Conservation (phyloP, 768 basidiomycete species). For the Boletus subparvulus region DNA sequence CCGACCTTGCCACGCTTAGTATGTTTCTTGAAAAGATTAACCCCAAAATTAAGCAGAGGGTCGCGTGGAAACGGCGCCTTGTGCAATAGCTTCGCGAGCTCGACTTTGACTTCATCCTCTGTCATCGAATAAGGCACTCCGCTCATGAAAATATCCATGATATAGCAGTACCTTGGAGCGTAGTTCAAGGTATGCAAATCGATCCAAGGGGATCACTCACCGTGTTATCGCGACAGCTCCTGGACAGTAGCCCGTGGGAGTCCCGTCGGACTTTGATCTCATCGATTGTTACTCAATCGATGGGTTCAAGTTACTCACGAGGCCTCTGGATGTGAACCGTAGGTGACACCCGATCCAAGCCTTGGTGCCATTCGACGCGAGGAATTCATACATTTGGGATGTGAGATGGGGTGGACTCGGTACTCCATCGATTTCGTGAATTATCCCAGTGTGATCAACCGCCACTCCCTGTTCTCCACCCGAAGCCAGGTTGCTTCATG, state of each 20-base stretch:
- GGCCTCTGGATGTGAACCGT: too few relatives aligned
- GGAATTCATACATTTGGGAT: too few relatives aligned
- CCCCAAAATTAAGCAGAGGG: conserved; percentile 34
- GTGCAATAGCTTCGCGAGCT: conserved; percentile 36
- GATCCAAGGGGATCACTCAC: conserved; percentile 17
- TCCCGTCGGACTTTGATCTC: background rate
- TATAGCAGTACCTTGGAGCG: conserved; percentile 2
- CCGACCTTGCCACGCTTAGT: conserved; percentile 26
- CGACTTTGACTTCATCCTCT: conserved; percentile 33
- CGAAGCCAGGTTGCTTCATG: background rate
- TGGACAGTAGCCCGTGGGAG: background rate
- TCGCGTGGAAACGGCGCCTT: conserved; percentile 32
- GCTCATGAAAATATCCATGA: conserved; percentile 38
- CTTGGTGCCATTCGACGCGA: too few relatives aligned
- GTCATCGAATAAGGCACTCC: conserved; percentile 27
- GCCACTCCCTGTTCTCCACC: conserved; percentile 15
- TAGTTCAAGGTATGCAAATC: background rate
- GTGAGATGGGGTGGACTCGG: too few relatives aligned
- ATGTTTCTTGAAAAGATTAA: conserved; percentile 28
- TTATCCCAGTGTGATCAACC: background rate
- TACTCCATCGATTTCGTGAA: background rate
- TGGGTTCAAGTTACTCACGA: background rate
- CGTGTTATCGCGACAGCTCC: conserved; percentile 11
- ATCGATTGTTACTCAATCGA: conserved; percentile 20
- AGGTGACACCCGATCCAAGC: too few relatives aligned